phyloP scores from a whole-genome alignment of 805 yeast species.

The Nakazawaea wickerhamii region DNA sequence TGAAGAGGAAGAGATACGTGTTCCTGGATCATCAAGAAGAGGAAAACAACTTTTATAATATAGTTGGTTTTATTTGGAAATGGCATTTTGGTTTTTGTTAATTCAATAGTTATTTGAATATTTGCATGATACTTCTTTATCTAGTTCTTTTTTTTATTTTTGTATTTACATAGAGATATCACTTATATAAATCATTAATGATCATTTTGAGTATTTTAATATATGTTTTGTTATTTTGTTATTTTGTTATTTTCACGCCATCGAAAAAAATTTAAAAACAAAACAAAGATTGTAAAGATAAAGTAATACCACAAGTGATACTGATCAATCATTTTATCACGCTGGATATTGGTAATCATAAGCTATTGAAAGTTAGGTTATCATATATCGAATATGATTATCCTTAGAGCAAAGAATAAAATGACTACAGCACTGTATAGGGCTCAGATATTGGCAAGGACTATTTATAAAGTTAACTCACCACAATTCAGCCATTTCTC shows the following conservation, averaged over 20 bases:
- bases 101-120: not conserved
- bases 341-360: too few relatives aligned
- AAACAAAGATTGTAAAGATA: not conserved
- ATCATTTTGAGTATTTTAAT: not conserved
- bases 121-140: not conserved
- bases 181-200: not conserved
- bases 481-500: slow-evolving; percentile 1
- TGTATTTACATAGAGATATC: not conserved
- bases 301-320: not conserved
- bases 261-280: not conserved
- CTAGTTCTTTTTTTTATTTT: not conserved
- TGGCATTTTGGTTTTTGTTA: slow-evolving; percentile 10
- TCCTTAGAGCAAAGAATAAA: not conserved
- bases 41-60: not conserved
- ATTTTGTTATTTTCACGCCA: not conserved
- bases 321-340: too few relatives aligned
- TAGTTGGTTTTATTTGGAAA: slow-evolving; percentile 7
- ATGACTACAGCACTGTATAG: not conserved
- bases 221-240: not conserved
- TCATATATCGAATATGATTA: not conserved
- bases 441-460: not conserved
- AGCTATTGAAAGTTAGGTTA: too few relatives aligned
- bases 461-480: not conserved
- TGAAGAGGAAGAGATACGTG: slow-evolving; percentile 25
- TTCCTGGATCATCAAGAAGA: not conserved